Conservation (phyloP, 2,329 filamentous ascomycete species). For the Bipolaris victoriae region DNA sequence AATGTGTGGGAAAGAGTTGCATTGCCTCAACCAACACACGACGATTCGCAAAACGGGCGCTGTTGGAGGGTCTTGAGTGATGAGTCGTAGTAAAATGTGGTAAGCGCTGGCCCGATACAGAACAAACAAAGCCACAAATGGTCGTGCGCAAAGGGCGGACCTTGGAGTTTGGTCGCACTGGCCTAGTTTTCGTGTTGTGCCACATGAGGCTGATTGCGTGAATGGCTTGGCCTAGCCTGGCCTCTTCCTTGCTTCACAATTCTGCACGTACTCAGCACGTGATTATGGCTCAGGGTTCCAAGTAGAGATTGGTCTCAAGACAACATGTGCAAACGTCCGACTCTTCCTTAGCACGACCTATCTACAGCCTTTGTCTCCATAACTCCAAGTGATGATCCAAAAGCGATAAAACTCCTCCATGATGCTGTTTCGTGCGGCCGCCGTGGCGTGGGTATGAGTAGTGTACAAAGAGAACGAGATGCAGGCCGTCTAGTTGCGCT, state of each 20-base stretch:
- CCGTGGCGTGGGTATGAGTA: conserved; percentile 30
- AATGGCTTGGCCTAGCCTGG: not conserved
- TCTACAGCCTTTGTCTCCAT: conserved; percentile 23
- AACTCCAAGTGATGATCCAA: conserved; percentile 29
- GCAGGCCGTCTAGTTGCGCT: conserved; percentile 60
- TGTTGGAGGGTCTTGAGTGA: no score
- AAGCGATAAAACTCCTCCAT: conserved; percentile 28
- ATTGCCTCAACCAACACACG: no score
- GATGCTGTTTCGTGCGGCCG: conserved; percentile 17
- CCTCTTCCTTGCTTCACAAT: not conserved
- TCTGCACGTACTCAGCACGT: not conserved
- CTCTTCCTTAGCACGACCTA: conserved; percentile 15
- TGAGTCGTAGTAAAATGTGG: no score
- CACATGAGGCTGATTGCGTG: not conserved
- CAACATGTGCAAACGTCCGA: not conserved
- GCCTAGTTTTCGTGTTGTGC: not conserved
- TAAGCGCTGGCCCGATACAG: not conserved
- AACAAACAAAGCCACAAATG: conserved; percentile 1
- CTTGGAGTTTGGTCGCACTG: not conserved
- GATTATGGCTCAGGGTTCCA: not conserved
- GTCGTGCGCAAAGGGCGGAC: conserved; percentile 5
- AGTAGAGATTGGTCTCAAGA: not conserved
- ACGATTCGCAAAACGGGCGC: no score
- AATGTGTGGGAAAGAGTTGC: conserved; percentile 7
- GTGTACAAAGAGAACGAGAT: conserved; percentile 29